Evolutionary conservation across 1,284 basidiomycete genomes (phyloP), one percentile per base, ranked within the genome.

Genomic region (Farysia itapuensis): DNA sequence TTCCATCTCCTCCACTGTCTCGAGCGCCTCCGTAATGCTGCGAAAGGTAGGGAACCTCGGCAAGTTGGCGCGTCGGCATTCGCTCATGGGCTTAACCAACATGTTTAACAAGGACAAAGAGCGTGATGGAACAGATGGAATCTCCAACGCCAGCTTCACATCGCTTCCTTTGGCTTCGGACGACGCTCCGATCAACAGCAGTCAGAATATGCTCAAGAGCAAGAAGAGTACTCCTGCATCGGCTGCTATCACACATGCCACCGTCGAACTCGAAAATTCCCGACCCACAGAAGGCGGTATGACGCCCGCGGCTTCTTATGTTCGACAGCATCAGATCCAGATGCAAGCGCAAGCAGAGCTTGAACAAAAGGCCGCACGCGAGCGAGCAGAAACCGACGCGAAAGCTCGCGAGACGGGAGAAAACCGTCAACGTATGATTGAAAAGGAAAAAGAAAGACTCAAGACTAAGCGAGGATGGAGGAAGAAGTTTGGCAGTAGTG

Each of bases 21-120:
- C 88, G 54, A 91, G 89, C 43, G 94, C 93, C 7, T 91, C 88
- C 47, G 88, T 97, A 77, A 95, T 98, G 85, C 94, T 98, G 70
- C 85, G 94, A 67, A 97, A 95, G 80, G 85, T 98, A 39, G 93
- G 94, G 22, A 87, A 86, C 42, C 86, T 96, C 77, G 90, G 91
- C 35, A 90, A 89, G 78, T 82, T 95, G n/a, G 90, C 90, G 5
- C 81, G 90, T 43, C 83, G 90, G 32, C 93, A 93, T 77, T 90
- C 88, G 39, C 80, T 95, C 39, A 89, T 89, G 49, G 89, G 90
- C 31, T 90, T 95, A 72, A 92, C 90, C n/a, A 89, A 87, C 38
- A 81, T 95, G 67, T 70, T 70, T 48, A 70, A 92, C 77, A 69
- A 69, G 56, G 66, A 72, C 52, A 92, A 93, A 79, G 82, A 84